These are phyloP conservation scores for Juncus effusus DNA, from an alignment of 176 grass and related monocot genomes.

Conservation along the genomic window DNA sequence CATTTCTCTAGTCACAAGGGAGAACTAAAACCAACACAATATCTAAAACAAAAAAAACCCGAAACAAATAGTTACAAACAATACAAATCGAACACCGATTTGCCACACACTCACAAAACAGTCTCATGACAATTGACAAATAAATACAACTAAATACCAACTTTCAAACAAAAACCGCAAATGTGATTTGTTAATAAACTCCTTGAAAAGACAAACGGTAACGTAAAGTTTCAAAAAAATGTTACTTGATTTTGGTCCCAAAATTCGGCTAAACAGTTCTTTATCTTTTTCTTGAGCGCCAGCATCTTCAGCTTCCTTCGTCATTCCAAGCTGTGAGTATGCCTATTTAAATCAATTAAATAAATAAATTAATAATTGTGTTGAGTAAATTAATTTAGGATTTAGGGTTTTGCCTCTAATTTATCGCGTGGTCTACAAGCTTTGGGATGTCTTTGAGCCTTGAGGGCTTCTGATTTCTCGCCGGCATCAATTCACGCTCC, in stretches of 20 bases:
- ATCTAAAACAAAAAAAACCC: no score
- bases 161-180: no score
- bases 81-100: no score
- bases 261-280: conserved; percentile 70
- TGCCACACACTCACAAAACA: no score
- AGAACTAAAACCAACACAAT: no score
- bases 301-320: conserved; percentile 70
- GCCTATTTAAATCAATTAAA: conserved; percentile 35
- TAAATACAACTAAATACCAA: no score
- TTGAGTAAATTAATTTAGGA: no score
- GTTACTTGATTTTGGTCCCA: conserved; percentile 68
- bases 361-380: not conserved
- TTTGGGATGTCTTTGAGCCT: conserved; percentile 86
- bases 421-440: conserved; percentile 67
- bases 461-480: conserved; percentile 78
- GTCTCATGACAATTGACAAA: no score
- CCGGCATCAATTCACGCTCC: conserved; percentile 97
- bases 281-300: conserved; percentile 85
- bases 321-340: conserved; percentile 77
- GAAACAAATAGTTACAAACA: no score
- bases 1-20: no score
- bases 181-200: conserved; percentile 30
- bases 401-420: conserved; percentile 57
- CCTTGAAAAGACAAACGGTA: conserved; percentile 86
- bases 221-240: conserved; percentile 87